These are phyloP conservation scores for Lodderomyces jiufengensis DNA, from an alignment of 1,139 yeast species.

Conservation along the genomic window DNA sequence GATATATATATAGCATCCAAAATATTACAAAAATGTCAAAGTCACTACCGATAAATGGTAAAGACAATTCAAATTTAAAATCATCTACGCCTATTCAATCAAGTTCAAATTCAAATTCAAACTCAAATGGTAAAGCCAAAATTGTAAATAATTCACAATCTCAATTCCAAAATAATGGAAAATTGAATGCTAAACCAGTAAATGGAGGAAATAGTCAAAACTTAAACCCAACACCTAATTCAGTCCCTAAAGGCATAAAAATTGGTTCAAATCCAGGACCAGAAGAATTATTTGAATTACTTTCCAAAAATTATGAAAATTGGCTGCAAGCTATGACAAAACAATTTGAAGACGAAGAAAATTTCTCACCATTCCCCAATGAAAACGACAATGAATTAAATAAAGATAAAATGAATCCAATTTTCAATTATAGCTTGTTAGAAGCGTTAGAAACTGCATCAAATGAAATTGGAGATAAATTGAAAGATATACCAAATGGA, in stretches of 20 bases:
- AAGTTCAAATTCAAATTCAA: background rate
- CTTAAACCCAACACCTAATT: too few relatives aligned
- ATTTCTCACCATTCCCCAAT: constrained; percentile 31
- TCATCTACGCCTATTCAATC: background rate
- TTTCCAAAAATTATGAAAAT: constrained; percentile 36
- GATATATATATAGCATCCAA: too few relatives aligned
- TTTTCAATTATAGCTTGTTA: constrained; percentile 29
- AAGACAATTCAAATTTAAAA: background rate
- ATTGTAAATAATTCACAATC: too few relatives aligned
- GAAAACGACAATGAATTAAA: constrained; percentile 15
- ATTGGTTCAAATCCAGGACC: constrained; percentile 8
- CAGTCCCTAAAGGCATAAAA: too few relatives aligned
- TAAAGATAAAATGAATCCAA: constrained; percentile 17
- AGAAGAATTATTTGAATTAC: constrained; percentile 32
- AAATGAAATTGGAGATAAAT: constrained; percentile 12
- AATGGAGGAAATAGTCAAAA: too few relatives aligned
- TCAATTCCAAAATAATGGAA: too few relatives aligned
- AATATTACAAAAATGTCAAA: constrained; percentile 3
- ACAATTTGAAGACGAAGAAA: constrained; percentile 22
- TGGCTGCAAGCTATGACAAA: constrained; percentile 37
- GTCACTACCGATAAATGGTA: constrained; percentile 1
- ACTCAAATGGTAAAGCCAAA: too few relatives aligned
- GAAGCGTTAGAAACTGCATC: constrained; percentile 32
- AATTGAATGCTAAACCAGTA: too few relatives aligned
- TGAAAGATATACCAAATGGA: constrained; percentile 3